Percentiles rank a stretch among this genome's conserved stretches.
These are phyloP conservation scores for Aegilops sharonensis DNA, from an alignment of 176 grass and related monocot species.

Conservation along the genomic window DNA sequence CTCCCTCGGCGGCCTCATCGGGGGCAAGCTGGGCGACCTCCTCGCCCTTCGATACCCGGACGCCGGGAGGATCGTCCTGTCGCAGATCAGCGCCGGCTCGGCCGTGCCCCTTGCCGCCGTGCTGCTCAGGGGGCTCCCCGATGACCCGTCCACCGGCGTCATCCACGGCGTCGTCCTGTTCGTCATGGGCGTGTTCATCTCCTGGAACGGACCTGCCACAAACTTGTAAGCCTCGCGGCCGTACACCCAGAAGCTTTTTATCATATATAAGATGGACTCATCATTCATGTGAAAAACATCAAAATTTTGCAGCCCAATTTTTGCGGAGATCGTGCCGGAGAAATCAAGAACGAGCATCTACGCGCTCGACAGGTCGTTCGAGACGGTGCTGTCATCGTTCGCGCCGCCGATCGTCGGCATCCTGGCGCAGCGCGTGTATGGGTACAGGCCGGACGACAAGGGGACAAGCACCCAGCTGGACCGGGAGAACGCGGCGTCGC, in stretches of 20 bases:
- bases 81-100: conserved; percentile 59
- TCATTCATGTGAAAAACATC: not conserved
- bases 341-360: conserved; percentile 89
- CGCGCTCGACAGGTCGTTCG: conserved; percentile 73
- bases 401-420: conserved; percentile 74
- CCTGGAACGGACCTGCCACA: conserved; percentile 73
- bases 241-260: not conserved
- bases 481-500: conserved; percentile 63
- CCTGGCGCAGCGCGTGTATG: conserved; percentile 64
- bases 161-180: conserved; percentile 42
- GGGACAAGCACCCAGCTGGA: conserved; percentile 34
- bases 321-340: conserved; percentile 90
- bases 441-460: conserved; percentile 55
- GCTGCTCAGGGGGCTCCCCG: conserved; percentile 52
- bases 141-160: conserved; percentile 48
- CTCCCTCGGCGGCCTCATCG: conserved; percentile 60
- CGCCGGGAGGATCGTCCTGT: conserved; percentile 57
- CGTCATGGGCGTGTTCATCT: conserved; percentile 59
- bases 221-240: conserved; percentile 50
- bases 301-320: conserved; percentile 64
- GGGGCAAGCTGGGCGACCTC: conserved; percentile 54
- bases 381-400: conserved; percentile 78
- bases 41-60: conserved; percentile 48
- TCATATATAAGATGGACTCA: not conserved
- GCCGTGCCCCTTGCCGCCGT: conserved; percentile 58